Base-by-base conservation (phyloP, 2,329 filamentous ascomycete species). In the Cytospora leucostoma region DNA sequence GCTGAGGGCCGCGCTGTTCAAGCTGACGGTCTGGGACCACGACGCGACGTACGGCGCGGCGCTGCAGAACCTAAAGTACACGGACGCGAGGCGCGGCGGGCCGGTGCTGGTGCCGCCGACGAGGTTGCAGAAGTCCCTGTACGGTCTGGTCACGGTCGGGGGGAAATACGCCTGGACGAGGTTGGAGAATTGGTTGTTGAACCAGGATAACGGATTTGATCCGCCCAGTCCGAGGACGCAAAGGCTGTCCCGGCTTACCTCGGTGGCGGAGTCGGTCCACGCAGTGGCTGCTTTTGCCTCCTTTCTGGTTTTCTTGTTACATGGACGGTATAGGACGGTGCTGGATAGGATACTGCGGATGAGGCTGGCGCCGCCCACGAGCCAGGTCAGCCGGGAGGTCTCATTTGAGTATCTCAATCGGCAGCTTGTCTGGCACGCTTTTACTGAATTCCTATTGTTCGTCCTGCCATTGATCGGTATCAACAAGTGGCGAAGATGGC, bases 341-440 rank as follows among this genome's bases (percentile, higher is more conserved):
- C 85, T 96, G 59, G 95, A 99, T 74, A 87, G 95, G 61, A 74
- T 95, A 12, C 80, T 99, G 61, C 85, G 91, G 64, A 88, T 99
- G 75, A 88, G 94, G 61, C 85, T 99, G 52, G 90, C 92, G 4
- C 90, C 95, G 8, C 90, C 91, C 6, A 93, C 90, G 3, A 92
- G 86, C 71, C 91, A 96, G 73, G 90, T 96, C 67, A 92, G 87
- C 73, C 85, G 94, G 37, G 93, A 98, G 76, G 93, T 99, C 33
- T 96, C 92, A 1, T 98, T 99, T 73, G 95, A 99, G 77, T 98
- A 97, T 72, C 85, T 98, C 56, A 99, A 99, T 75, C 88, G 95
- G 55, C 95, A 99, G 77, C 86, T 99, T 12, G 95, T 99, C 44
- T 99, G 95, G 95, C 95, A 99, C 77, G 95, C 95, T n/a, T 97